phyloP scores from a whole-genome alignment of 1,284 basidiomycete genomes.

The Sparassis latifolia region DNA sequence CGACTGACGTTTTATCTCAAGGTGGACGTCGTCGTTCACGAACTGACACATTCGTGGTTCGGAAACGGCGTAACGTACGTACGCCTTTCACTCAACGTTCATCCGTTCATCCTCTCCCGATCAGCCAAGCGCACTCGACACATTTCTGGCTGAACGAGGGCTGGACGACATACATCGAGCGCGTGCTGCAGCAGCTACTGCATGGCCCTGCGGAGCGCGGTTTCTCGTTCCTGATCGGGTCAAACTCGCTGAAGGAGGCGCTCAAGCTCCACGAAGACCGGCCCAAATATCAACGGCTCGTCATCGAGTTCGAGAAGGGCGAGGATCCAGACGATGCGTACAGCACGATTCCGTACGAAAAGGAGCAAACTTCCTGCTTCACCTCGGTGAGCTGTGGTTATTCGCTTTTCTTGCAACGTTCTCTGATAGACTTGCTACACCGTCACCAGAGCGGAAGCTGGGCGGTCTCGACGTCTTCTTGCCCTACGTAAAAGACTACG shows the following conservation, averaged over 20 bases:
- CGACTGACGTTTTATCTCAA: neutral
- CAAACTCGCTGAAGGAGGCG: constrained; percentile 68
- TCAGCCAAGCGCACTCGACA: constrained; percentile 60
- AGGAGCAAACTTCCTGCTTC: constrained; percentile 69
- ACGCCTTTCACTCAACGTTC: neutral
- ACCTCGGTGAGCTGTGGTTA: constrained; percentile 41
- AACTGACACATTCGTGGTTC: constrained; percentile 78
- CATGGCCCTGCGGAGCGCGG: constrained; percentile 79
- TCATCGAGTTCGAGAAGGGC: constrained; percentile 78
- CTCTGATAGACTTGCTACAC: neutral
- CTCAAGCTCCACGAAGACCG: constrained; percentile 52
- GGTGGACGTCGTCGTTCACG: constrained; percentile 77
- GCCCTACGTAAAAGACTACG: constrained; percentile 79
- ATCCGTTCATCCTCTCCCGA: neutral
- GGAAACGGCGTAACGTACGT: constrained; percentile 79
- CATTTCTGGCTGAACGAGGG: constrained; percentile 94
- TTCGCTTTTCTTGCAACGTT: neutral
- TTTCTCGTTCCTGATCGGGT: constrained; percentile 60
- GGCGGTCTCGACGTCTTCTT: constrained; percentile 86
- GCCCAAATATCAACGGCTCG: constrained; percentile 80
- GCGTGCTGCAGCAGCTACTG: constrained; percentile 70
- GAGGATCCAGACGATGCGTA: constrained; percentile 88
- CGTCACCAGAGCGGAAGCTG: constrained; percentile 58
- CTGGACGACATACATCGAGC: constrained; percentile 93
- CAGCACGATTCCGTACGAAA: constrained; percentile 67